A percentile compares a stretch with the other conserved stretches of the same genome.
phyloP scores from a whole-genome alignment of 768 basidiomycete species.

The Rhodotorula sphaerocarpa region DNA sequence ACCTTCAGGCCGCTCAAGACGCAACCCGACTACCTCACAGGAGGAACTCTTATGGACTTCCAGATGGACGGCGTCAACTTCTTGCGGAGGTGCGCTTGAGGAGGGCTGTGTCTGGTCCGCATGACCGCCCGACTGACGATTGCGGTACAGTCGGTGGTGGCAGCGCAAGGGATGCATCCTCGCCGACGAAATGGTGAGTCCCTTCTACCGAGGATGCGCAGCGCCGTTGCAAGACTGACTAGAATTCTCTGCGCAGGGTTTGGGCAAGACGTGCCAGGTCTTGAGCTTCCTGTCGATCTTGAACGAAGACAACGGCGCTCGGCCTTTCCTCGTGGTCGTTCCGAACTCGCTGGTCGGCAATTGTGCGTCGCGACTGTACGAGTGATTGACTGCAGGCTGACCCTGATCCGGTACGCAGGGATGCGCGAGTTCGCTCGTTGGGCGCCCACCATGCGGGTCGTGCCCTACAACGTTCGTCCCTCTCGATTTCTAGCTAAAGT shows the following conservation, averaged over 20 bases:
- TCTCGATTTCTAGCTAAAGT: too few relatives aligned
- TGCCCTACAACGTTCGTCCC: constrained; percentile 53
- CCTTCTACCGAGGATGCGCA: too few relatives aligned
- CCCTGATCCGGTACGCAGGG: constrained; percentile 46
- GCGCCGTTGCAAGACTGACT: not conserved
- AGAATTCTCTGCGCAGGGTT: constrained; percentile 19
- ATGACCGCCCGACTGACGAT: constrained; percentile 52
- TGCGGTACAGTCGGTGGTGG: constrained; percentile 65
- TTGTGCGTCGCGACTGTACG: constrained; percentile 9
- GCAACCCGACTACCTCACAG: constrained; percentile 55
- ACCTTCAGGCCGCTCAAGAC: constrained; percentile 50
- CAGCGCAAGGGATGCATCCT: constrained; percentile 73
- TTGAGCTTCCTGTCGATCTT: constrained; percentile 70
- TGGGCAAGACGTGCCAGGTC: constrained; percentile 81
- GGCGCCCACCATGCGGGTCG: constrained; percentile 56
- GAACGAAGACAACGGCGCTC: constrained; percentile 53
- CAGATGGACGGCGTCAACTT: constrained; percentile 46
- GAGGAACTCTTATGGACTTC: constrained; percentile 46
- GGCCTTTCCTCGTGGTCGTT: constrained; percentile 80
- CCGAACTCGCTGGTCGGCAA: constrained; percentile 94
- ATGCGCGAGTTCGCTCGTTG: constrained; percentile 82
- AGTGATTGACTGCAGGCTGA: not conserved
- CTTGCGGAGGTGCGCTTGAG: constrained; percentile 28
- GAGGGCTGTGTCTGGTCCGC: not conserved
- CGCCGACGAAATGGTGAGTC: constrained; percentile 80